Evolutionary conservation across 805 yeast species (phyloP).

Genomic region (Grigorovia transvaalensis): DNA sequence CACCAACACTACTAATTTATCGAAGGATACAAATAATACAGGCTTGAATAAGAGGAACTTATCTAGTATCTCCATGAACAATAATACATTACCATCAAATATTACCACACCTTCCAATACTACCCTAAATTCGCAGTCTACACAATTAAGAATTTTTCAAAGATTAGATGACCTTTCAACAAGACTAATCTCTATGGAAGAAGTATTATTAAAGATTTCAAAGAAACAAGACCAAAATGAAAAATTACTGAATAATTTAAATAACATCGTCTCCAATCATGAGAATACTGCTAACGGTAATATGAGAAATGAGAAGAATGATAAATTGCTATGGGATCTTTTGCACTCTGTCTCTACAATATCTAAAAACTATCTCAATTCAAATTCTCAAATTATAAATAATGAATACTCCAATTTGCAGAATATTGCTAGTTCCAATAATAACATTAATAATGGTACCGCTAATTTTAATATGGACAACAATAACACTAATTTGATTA

Average conservation of each 20-base stretch:
- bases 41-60: not conserved
- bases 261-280: not conserved
- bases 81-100: not conserved
- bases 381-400: not conserved
- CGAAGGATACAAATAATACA: not conserved
- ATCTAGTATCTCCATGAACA: not conserved
- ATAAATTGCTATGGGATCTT: slow-evolving; percentile 11
- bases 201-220: slow-evolving; percentile 5
- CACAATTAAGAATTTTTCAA: slow-evolving; percentile 20
- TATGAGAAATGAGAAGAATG: not conserved
- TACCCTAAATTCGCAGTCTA: slow-evolving; percentile 2
- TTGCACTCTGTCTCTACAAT: slow-evolving; percentile 24
- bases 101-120: not conserved
- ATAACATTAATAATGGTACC: not conserved
- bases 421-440: not conserved
- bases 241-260: not conserved
- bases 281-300: not conserved
- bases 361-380: slow-evolving; percentile 18
- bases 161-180: slow-evolving; percentile 27
- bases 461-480: not conserved
- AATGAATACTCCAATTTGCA: not conserved
- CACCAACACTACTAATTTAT: too few species aligned
- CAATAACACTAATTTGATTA: not conserved
- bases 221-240: slow-evolving; percentile 4
- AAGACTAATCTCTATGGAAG: slow-evolving; percentile 24